Evolutionary conservation across 78 protist species (phyloP).

Genomic region (Neovahlkampfia damariscottae): DNA sequence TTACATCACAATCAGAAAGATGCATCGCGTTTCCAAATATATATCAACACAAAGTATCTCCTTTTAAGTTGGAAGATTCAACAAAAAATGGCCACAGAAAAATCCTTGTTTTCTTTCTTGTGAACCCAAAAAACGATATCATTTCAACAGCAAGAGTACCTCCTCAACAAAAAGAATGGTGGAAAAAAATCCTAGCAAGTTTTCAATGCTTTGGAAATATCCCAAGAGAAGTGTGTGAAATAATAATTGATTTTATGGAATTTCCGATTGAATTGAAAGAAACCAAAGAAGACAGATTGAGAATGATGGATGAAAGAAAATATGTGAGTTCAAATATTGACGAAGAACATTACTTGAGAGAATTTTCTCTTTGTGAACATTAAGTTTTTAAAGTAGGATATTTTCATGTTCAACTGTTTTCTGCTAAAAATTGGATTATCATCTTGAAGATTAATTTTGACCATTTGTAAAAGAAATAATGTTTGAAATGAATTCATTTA

Average conservation of each 20-base stretch:
- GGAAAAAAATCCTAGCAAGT: too few relatives aligned
- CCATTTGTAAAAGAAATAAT: too few relatives aligned
- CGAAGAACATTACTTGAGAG: constrained; percentile 2
- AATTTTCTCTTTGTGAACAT: constrained; percentile 25
- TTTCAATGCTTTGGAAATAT: too few relatives aligned
- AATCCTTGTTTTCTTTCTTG: constrained; percentile 6
- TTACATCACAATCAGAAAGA: not conserved
- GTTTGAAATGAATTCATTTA: too few relatives aligned
- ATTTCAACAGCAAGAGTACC: too few relatives aligned
- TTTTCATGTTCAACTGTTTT: too few relatives aligned
- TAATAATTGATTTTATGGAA: constrained; percentile 1
- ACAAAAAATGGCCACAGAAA: constrained; percentile 14
- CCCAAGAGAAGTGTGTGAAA: too few relatives aligned
- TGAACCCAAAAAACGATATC: too few relatives aligned
- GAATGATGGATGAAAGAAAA: constrained; percentile 27
- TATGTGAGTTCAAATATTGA: not conserved
- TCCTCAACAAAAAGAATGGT: too few relatives aligned
- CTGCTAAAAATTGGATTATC: too few relatives aligned
- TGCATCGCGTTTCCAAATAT: constrained; percentile 33
- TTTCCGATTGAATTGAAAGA: constrained; percentile 2
- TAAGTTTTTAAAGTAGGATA: too few relatives aligned
- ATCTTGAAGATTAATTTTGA: too few relatives aligned
- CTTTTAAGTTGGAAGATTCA: not conserved
- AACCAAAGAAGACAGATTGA: constrained; percentile 8
- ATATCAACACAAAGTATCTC: constrained; percentile 20